Evolutionary conservation across 2,329 filamentous ascomycete genomes (phyloP).

Genomic region (Xylaria arbuscula): DNA sequence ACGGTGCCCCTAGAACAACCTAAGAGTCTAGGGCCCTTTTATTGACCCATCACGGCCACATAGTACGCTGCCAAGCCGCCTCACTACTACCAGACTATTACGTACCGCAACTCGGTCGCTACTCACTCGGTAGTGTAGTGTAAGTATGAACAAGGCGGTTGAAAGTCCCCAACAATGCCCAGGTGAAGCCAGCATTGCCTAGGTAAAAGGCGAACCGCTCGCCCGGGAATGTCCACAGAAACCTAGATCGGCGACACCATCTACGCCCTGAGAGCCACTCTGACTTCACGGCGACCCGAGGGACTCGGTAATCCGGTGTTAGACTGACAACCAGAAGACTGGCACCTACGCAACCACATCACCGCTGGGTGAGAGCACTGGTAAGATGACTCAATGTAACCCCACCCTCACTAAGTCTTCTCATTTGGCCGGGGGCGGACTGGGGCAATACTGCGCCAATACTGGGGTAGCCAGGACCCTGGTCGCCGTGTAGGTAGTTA

Average conservation of each 20-base stretch:
- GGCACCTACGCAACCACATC: no score
- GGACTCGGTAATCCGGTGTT: no score
- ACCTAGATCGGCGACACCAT: background rate
- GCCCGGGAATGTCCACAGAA: background rate
- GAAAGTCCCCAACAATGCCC: background rate
- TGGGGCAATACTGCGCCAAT: no score
- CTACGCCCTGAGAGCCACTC: background rate
- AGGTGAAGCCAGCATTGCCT: background rate
- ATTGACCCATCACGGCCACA: background rate
- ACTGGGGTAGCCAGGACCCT: conserved; percentile 28
- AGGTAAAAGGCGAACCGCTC: background rate
- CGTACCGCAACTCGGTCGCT: background rate
- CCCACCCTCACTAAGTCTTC: conserved; percentile 24
- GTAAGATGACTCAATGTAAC: conserved; percentile 36
- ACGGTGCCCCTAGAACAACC: no score
- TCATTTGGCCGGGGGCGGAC: conserved; percentile 29
- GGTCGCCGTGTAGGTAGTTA: background rate
- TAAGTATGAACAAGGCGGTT: background rate
- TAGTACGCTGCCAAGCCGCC: background rate
- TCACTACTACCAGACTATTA: background rate
- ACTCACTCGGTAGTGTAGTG: background rate
- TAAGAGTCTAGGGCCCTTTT: background rate
- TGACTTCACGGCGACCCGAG: background rate
- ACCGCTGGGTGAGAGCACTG: background rate
- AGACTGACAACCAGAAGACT: no score